Conservation (phyloP, 176 grass and related monocot species). For the Rhynchospora pubera region DNA sequence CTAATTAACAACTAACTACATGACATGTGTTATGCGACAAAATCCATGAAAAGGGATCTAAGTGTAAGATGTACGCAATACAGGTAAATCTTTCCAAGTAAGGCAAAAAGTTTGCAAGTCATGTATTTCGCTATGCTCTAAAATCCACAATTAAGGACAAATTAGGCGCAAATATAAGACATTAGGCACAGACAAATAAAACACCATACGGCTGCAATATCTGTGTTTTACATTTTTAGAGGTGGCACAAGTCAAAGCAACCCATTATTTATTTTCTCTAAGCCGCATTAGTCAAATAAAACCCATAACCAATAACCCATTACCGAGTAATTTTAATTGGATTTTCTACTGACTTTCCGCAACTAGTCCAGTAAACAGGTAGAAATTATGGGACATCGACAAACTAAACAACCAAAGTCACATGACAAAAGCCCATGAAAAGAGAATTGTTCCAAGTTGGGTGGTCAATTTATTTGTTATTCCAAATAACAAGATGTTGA, state of each 20-base stretch:
- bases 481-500: too few relatives aligned
- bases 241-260: background rate
- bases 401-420: background rate
- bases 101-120: slow-evolving; percentile 2
- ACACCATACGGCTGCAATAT: background rate
- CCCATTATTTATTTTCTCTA: background rate
- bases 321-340: background rate
- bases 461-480: background rate
- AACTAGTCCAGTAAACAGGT: background rate
- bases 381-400: background rate
- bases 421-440: background rate
- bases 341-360: background rate
- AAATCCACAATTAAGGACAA: background rate
- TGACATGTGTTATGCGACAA: slow-evolving; percentile 12
- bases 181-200: background rate
- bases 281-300: background rate
- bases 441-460: background rate
- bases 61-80: slow-evolving; percentile 9
- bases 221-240: background rate
- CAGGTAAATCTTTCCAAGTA: background rate
- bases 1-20: background rate
- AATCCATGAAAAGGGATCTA: background rate
- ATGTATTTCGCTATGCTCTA: background rate
- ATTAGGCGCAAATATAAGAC: background rate
- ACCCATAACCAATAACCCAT: background rate